Evolutionary conservation across 257 asterid species (phyloP), one percentile per base, ranked within the genome.

Genomic region (Forsythia viridissima): DNA sequence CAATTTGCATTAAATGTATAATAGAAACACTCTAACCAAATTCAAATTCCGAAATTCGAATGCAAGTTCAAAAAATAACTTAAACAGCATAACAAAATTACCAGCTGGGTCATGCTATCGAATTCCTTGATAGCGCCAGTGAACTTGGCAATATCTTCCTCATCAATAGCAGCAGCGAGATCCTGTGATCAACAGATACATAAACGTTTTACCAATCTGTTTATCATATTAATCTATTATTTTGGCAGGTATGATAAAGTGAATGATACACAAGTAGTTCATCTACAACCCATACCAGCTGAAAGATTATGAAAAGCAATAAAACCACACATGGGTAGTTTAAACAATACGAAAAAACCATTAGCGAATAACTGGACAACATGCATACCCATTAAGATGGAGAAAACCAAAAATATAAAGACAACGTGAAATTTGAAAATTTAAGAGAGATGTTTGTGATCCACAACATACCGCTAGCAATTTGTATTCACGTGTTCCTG

Each of bases 71-170:
- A 39, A 67, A 42, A n/a, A 16, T 20, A 63, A 63, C 16, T 8
- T 51, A 63, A 52, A 67, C 44, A 3, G 69, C 37, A 77, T 51
- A 67, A 61, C 71, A 72, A 24, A 68, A 73, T 85, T 91, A 94
- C 98, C 94, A 93, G 97, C 79, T 88, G 94, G 73, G 94, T 89
- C 98, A 91, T 93, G 87, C 97, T 93, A 84, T 96, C 99, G 51
- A 86, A 96, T 82, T 96, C 97, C 90, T 93, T 96, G 74, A 96
- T 93, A 85, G 98, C 99, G 85, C 87, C 94, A 41, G 99, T 96
- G 80, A 96, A 96, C 89, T 90, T 93, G 70, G 86, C 97, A 81
- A 96, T 81, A 85, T 96, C 97, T 90, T 96, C 99, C 88, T 93
- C 99, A 77, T 96, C 98, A 65, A 92, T 34, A 39, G 98, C 97